These are phyloP conservation scores for Suhomyces bolitotheri DNA, from an alignment of 1,139 yeast species.

Conservation along the genomic window DNA sequence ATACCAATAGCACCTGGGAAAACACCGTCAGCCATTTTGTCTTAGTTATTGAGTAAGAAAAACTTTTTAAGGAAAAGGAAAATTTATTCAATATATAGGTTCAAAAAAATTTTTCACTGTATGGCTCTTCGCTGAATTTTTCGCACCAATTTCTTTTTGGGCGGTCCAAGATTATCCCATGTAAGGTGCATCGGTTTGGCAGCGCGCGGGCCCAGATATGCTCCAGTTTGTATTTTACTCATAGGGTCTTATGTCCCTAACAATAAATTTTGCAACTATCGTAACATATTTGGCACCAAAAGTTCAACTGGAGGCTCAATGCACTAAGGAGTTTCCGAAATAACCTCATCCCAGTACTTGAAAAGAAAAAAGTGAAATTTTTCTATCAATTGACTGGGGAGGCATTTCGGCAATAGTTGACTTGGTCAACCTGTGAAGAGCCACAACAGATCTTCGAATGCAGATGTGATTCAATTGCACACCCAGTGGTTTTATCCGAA, in stretches of 20 bases:
- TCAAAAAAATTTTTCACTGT: slow-evolving; percentile 19
- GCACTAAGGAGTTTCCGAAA: too few species aligned
- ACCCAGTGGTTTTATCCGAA: too few species aligned
- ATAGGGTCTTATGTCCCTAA: slow-evolving; percentile 5
- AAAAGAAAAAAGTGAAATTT: too few species aligned
- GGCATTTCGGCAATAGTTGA: too few species aligned
- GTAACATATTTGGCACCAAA: too few species aligned
- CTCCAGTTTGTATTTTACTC: slow-evolving; percentile 6
- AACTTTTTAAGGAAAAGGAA: slow-evolving; percentile 15
- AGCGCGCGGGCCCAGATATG: slow-evolving; percentile 5
- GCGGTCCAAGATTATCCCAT: background rate
- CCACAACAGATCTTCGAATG: too few species aligned
- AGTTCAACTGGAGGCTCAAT: too few species aligned
- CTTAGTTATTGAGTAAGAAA: slow-evolving; percentile 18
- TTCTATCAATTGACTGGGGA: too few species aligned
- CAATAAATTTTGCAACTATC: slow-evolving; percentile 1
- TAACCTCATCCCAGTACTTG: too few species aligned
- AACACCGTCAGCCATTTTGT: slow-evolving; percentile 92
- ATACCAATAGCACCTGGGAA: slow-evolving; percentile 99
- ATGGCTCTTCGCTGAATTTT: slow-evolving; percentile 14
- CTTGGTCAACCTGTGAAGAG: too few species aligned
- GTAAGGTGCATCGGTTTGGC: slow-evolving; percentile 4
- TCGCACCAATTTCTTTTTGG: slow-evolving; percentile 12
- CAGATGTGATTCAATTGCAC: too few species aligned
- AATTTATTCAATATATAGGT: slow-evolving; percentile 13